Evolutionary conservation across 768 basidiomycete genomes (phyloP), one percentile per base, ranked within the genome.

Genomic region (button mushroom (Agaricus bisporus)): DNA sequence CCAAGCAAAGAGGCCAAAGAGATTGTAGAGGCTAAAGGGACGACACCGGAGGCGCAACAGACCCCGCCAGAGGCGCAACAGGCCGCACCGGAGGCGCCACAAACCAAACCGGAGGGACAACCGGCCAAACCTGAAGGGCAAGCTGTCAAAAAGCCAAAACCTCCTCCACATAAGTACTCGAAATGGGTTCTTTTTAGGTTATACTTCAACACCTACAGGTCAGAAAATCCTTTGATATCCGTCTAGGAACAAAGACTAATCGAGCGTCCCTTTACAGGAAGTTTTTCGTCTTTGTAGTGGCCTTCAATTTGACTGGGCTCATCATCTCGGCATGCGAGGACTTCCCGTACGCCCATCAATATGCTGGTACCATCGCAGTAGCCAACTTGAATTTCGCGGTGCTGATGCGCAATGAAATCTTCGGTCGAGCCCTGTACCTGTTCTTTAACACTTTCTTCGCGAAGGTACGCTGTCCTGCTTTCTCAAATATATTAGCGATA

Each of bases 191-290:
- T 74, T 45, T 82, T 76, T 70, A 73, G 66, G 42, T 66, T 87
- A 38, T 88, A 86, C 85, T 88, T 82, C 68, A 85, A 88, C 59
- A 82, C 78, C 0, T 88, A 88, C 66, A 72, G 83, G 85, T 84
- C 57, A 17, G 71, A 51, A 10, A 49, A 41, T 52, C 15, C 26
- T 43, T 20, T 42, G 45, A 22, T 49, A 32, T 11, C 18, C 6
- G 14, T 1, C 20, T 29, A 28, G 15, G 48, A n/a, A 6, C 32
- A 20, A 26, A 36, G 22, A 7, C 32, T 32, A 28, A 49, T 56
- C 18, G 50, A 28, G 7, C 45, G 17, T n/a, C 41, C n/a, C n/a
- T 15, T 43, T 25, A 9, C 48, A 86, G 85, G 56, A 86, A 86
- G 66, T 83, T 88, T 59, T 88, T 88, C 64, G 79, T 79, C 1